Conservation (phyloP, 352 stramenopile species). For the Phytophthora melonis region DNA sequence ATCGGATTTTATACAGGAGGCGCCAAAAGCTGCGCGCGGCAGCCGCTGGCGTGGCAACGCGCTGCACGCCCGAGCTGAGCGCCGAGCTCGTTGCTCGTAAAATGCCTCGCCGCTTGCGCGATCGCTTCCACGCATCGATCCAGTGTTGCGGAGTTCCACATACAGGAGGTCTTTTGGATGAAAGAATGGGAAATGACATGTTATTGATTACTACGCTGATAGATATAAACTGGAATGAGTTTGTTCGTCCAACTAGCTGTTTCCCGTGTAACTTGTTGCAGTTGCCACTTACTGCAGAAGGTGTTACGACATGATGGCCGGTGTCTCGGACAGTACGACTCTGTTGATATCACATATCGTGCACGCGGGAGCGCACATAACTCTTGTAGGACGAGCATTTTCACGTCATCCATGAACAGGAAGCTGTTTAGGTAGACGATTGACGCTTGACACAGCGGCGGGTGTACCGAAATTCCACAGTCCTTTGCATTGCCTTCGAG, state of each 20-base stretch:
- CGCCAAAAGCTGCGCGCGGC: too few species aligned
- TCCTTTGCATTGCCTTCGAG: conserved; percentile 1
- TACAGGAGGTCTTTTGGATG: not conserved
- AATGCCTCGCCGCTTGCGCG: too few species aligned
- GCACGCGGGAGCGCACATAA: conserved; percentile 3
- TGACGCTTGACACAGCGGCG: conserved; percentile 3
- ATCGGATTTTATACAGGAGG: too few species aligned
- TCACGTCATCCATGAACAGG: conserved; percentile 9
- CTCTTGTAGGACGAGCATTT: conserved; percentile 10
- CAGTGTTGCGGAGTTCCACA: too few species aligned
- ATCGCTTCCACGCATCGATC: too few species aligned
- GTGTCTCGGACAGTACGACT: conserved; percentile 14
- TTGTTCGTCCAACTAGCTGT: conserved; percentile 17
- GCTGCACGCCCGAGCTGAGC: too few species aligned
- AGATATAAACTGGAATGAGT: conserved; percentile 10
- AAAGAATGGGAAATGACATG: not conserved
- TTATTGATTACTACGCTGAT: not conserved
- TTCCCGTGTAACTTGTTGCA: conserved; percentile 2
- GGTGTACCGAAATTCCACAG: not conserved
- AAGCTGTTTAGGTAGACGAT: conserved; percentile 23
- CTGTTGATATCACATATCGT: conserved; percentile 18
- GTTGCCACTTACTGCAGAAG: conserved; percentile 5
- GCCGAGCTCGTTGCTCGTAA: too few species aligned
- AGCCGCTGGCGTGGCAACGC: too few species aligned
- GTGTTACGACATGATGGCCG: conserved; percentile 1